phyloP scores from a whole-genome alignment of 495 filamentous ascomycete genomes.

The Lindgomyces ingoldianus region DNA sequence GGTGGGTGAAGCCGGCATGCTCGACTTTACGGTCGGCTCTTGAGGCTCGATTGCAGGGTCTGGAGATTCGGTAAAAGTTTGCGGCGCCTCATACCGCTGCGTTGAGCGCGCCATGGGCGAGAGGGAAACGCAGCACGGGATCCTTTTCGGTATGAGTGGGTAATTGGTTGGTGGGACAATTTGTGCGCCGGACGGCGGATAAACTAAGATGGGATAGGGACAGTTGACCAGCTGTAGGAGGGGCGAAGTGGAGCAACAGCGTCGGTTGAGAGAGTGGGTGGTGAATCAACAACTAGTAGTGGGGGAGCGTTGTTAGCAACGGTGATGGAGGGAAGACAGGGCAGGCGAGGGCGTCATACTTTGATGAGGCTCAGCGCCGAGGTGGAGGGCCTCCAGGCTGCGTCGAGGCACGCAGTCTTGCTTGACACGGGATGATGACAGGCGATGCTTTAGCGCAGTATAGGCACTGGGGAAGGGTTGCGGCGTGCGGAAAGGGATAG shows the following conservation, averaged over 20 bases:
- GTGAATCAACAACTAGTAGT: no score
- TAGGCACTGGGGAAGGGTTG: not conserved
- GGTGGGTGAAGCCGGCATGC: slow-evolving; percentile 21
- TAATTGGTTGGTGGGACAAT: not conserved
- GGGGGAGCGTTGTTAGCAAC: not conserved
- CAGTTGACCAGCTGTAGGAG: not conserved
- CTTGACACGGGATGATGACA: not conserved
- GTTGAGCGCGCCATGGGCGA: slow-evolving; percentile 16
- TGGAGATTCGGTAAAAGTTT: not conserved
- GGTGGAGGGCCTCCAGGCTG: not conserved
- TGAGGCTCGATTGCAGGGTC: slow-evolving; percentile 4
- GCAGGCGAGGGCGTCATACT: not conserved
- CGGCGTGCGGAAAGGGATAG: not conserved
- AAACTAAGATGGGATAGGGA: not conserved
- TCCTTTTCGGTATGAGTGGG: not conserved
- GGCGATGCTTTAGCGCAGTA: not conserved
- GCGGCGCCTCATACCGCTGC: slow-evolving; percentile 13
- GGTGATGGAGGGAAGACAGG: not conserved
- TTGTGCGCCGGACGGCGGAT: not conserved
- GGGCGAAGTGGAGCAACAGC: not conserved
- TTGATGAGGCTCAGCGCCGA: not conserved
- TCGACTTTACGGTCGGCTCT: not conserved
- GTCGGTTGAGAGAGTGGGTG: no score
- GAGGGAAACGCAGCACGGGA: not conserved
- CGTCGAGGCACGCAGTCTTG: not conserved